Evolutionary conservation across 148 eudicot genomes (phyloP).

Genomic region (Arctostaphylos glauca): DNA sequence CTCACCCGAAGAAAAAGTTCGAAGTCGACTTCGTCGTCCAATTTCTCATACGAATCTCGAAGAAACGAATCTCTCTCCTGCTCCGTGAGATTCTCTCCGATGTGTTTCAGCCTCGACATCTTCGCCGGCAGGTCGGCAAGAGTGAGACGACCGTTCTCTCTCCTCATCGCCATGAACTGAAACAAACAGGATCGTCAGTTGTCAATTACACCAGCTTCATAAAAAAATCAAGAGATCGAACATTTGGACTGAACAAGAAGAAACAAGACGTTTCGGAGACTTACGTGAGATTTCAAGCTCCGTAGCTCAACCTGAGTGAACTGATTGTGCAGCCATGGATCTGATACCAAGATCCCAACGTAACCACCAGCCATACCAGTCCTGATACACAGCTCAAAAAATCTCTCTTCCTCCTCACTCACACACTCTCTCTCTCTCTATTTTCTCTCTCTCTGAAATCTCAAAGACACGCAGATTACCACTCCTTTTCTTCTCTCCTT

Average conservation of each 20-base stretch:
- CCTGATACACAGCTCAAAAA: not conserved
- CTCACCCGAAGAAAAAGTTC: constrained; percentile 90
- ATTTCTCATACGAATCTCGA: constrained; percentile 50
- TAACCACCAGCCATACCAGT: constrained; percentile 71
- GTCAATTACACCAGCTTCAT: not conserved
- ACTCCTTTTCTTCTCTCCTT: constrained; percentile 15
- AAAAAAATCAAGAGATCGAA: constrained; percentile 6
- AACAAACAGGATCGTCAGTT: constrained; percentile 10
- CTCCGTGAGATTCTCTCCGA: constrained; percentile 82
- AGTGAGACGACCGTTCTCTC: constrained; percentile 81
- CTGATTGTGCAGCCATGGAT: constrained; percentile 98
- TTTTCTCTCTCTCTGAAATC: constrained; percentile 5
- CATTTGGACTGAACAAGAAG: not conserved
- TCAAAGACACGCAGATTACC: not conserved
- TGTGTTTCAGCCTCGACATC: constrained; percentile 84
- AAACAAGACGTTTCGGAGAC: not conserved
- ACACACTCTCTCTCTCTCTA: not conserved
- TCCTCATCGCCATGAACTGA: constrained; percentile 80
- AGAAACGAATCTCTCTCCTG: constrained; percentile 76
- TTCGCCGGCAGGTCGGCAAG: constrained; percentile 75
- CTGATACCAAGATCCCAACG: constrained; percentile 80
- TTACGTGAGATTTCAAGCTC: constrained; percentile 71
- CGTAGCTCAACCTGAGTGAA: constrained; percentile 99
- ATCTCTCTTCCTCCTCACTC: not conserved
- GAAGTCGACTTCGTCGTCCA: constrained; percentile 81